Conservation (phyloP, 2,329 filamentous ascomycete genomes). For the Pseudocercospora vitis region DNA sequence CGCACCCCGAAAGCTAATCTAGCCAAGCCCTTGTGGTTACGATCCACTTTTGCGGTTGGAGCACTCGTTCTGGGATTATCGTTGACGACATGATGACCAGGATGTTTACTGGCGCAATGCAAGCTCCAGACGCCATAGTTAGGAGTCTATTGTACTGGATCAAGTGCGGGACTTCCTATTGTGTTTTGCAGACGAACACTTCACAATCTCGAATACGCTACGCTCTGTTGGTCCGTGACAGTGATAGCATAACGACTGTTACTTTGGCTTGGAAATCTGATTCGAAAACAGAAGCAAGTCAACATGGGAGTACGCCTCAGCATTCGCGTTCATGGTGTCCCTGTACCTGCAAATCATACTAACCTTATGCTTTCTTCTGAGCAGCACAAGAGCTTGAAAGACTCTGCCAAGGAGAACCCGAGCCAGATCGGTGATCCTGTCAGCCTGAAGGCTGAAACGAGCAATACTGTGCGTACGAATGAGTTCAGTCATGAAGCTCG, state of each 20-base stretch:
- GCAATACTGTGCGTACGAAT: slow-evolving; percentile 25
- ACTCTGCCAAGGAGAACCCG: slow-evolving; percentile 32
- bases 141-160: not conserved
- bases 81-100: slow-evolving; percentile 27
- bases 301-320: slow-evolving; percentile 1
- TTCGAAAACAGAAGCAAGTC: not conserved
- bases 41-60: slow-evolving; percentile 4
- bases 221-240: no score
- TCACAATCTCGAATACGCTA: not conserved
- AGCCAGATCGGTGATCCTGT: slow-evolving; percentile 39
- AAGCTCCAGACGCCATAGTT: not conserved
- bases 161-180: not conserved
- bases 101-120: not conserved
- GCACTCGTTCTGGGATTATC: slow-evolving; percentile 7
- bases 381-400: slow-evolving; percentile 29
- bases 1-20: slow-evolving; percentile 17
- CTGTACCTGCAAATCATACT: not conserved
- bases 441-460: slow-evolving; percentile 40
- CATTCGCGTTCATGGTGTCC: not conserved
- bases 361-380: not conserved
- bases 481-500: not conserved
- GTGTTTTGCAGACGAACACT: not conserved
- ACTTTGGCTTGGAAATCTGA: not conserved
- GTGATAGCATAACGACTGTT: not conserved
- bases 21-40: slow-evolving; percentile 13